Base-by-base conservation (phyloP, 129 eudicot species). In the Flaveria sonorensis region DNA sequence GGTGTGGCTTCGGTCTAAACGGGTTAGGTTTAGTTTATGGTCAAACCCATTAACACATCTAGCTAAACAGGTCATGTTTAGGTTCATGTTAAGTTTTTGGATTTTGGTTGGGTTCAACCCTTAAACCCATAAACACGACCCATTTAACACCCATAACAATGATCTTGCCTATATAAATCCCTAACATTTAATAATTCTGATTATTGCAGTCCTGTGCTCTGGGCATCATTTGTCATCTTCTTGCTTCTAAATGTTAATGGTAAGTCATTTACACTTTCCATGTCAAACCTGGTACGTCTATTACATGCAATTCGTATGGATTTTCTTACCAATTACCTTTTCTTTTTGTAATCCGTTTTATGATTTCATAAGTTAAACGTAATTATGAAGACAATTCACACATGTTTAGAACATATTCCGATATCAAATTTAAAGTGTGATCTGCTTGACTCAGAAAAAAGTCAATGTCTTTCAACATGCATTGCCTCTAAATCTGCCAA, bases 161-260 rank as follows among this genome's bases (percentile, higher is more conserved):
- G 65, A 64, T 60, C 26, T 60, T 59, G 18, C 52, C 12, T 71
- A 10, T 24, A 26, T 75, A 30, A 30, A 30, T 71, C 16, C 69
- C 9, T 24, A 43, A 32, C 51, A 46, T 26, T 19, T 13, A 18
- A 42, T 71, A 40, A 42, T 24, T 13, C 19, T 68, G 43, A 28
- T 13, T 73, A 75, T 61, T 74, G 66, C 93, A 94, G 97, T 79
- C 97, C 99, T 39, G 87, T 95, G 15, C 76, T 95, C 16, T 95
- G 99, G 99, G 91, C 86, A 74, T 89, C 99, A 4, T 92, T 95
- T 68, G 92, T 95, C 78, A 70, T 92, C 74, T 95, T 85, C 84
- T 85, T 95, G 95, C 96, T 95, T 84, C 82, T 95, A 60, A 95
- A 95, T 68, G 95, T 95, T 66, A 78, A 73, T 8, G 94, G 94